Base-by-base conservation (phyloP, 805 yeast genomes). In the Myxozyma neotropica region DNA sequence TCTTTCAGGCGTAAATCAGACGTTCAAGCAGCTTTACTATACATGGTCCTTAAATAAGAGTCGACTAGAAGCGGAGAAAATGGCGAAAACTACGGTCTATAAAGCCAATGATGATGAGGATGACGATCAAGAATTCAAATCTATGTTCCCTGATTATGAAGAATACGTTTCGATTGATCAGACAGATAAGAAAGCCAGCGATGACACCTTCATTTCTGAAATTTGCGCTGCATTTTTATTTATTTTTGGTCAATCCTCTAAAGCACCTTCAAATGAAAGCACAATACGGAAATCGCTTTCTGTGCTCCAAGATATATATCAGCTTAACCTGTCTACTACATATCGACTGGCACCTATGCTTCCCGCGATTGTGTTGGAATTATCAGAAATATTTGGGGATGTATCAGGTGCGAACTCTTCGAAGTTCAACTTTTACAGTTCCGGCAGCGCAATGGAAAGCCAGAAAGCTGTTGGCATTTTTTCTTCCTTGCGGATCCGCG, bases 131-230 rank as follows among this genome's bases (percentile, higher is more conserved):
- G 97, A 92, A 55, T 90, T 92, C 75, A 81, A 76, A 67, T 70
- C 69, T n/a, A 71, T 92, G 74, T 93, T 93, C 80, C 97, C 97
- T 0, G 96, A 90, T 70, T 89, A 83, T 64, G 96, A 88, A 50
- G 88, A 52, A 3, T 17, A 21, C 23, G 29, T 52, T 8, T 12
- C 55, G 3, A 19, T 21, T 15, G 49, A 35, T 10, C 15, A 24
- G 10, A 17, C n/a, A 15, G 43, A 48, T 3, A 3, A 31, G 19
- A 43, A 33, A 8, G 21, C 24, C 4, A 15, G 12, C 4, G 49
- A 52, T 6, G 39, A 43, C 5, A 24, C 36, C n/a, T 26, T 24
- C 12, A 31, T 17, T 7, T 12, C 23, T 13, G 48, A 24, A 13
- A n/a, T 35, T 12, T 44, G 27, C 15, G 6, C n/a, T 24, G 12